These are phyloP conservation scores for Penicillium samsonianum DNA, from an alignment of 495 filamentous ascomycete genomes.

Conservation along the genomic window DNA sequence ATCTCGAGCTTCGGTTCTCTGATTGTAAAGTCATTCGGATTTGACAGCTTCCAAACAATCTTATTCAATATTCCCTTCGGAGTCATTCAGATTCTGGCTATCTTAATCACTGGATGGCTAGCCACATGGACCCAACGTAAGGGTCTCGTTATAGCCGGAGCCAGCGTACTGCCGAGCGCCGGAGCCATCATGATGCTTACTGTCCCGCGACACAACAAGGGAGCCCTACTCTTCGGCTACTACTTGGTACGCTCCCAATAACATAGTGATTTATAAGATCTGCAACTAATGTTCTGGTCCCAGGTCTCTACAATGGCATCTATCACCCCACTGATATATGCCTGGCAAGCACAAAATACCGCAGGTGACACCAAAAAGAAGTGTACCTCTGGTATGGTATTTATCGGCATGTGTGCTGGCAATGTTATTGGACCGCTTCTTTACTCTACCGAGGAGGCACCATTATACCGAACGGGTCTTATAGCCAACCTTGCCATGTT, in stretches of 20 bases:
- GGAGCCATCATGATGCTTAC: slow-evolving; percentile 29
- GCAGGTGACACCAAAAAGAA: slow-evolving; percentile 35
- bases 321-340: slow-evolving; percentile 31
- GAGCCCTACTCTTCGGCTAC: slow-evolving; percentile 29
- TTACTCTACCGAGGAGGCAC: slow-evolving; percentile 26
- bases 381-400: slow-evolving; percentile 27
- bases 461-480: slow-evolving; percentile 28
- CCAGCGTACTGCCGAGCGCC: slow-evolving; percentile 19
- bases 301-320: slow-evolving; percentile 30
- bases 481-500: slow-evolving; percentile 32
- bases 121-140: slow-evolving; percentile 34
- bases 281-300: neutral
- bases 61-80: slow-evolving; percentile 39
- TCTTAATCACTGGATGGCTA: slow-evolving; percentile 47
- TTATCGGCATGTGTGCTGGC: slow-evolving; percentile 29
- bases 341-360: slow-evolving; percentile 35
- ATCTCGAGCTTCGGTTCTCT: slow-evolving; percentile 39
- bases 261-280: neutral
- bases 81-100: slow-evolving; percentile 47
- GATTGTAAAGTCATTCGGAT: slow-evolving; percentile 44
- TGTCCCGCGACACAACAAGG: slow-evolving; percentile 28
- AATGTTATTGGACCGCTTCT: slow-evolving; percentile 32
- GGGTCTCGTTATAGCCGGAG: slow-evolving; percentile 22
- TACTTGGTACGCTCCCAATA: slow-evolving; percentile 20
- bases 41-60: slow-evolving; percentile 30